phyloP scores from a whole-genome alignment of 2,329 filamentous ascomycete species.

The Thielaviopsis musarum region DNA sequence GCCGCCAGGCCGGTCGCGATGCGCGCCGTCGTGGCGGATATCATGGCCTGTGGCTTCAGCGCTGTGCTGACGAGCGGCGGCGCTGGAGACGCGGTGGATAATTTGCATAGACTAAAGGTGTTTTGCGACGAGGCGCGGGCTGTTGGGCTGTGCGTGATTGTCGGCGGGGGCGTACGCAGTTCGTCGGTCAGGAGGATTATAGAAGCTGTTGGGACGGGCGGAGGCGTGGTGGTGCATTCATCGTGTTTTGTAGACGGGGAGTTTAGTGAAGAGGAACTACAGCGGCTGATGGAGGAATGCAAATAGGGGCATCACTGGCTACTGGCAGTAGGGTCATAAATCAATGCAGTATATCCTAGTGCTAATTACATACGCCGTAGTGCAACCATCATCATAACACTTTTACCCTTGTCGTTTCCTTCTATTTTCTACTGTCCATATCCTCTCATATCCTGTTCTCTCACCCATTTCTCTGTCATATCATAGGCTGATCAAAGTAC shows the following conservation, averaged over 20 bases:
- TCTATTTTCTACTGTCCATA: background rate
- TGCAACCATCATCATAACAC: no score
- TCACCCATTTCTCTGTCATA: background rate
- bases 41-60: conserved; percentile 29
- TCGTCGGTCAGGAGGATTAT: conserved; percentile 19
- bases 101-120: conserved; percentile 21
- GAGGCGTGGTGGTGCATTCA: conserved; percentile 12
- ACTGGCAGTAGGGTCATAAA: background rate
- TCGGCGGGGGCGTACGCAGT: conserved; percentile 34
- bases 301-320: background rate
- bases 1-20: conserved; percentile 8
- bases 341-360: background rate
- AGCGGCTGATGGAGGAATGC: background rate
- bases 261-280: conserved; percentile 6
- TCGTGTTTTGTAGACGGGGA: conserved; percentile 11
- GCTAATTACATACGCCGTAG: background rate
- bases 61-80: conserved; percentile 38
- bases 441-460: background rate
- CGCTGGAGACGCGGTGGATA: conserved; percentile 22
- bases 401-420: background rate
- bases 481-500: conserved; percentile 2
- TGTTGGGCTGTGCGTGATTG: conserved; percentile 28
- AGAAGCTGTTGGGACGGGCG: background rate
- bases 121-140: conserved; percentile 19
- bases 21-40: conserved; percentile 19